phyloP scores from a whole-genome alignment of 2,329 filamentous ascomycete species.

The Emmonsia crescens region DNA sequence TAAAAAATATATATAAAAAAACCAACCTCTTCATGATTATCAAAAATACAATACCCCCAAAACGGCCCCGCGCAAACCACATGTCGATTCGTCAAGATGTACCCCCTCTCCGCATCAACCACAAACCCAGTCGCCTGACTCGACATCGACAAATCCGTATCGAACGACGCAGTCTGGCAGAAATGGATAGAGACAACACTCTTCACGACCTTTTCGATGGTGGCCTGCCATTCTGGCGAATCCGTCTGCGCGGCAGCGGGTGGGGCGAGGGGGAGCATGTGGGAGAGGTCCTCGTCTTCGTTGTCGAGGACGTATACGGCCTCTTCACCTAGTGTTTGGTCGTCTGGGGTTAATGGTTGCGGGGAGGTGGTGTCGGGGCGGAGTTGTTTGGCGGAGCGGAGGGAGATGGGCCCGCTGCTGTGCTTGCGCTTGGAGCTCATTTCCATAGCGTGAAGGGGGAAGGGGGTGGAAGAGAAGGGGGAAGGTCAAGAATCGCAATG shows the following conservation, averaged over 20 bases:
- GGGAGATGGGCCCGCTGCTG: constrained; percentile 35
- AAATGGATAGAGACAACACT: constrained; percentile 99
- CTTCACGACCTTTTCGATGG: constrained; percentile 84
- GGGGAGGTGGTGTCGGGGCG: constrained; percentile 35
- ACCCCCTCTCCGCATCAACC: constrained; percentile 85
- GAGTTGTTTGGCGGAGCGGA: constrained; percentile 46
- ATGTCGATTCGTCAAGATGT: constrained; percentile 81
- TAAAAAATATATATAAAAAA: neutral
- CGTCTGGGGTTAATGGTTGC: constrained; percentile 27
- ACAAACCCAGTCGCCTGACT: constrained; percentile 97
- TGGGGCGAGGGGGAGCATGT: constrained; percentile 13
- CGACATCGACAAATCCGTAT: constrained; percentile 87
- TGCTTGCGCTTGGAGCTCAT: constrained; percentile 48
- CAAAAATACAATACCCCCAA: constrained; percentile 96
- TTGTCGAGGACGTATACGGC: constrained; percentile 28
- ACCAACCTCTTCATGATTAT: constrained; percentile 77
- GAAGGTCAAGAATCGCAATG: neutral
- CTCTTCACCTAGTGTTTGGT: constrained; percentile 31
- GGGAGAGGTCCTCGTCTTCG: constrained; percentile 37
- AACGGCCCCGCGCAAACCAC: constrained; percentile 93
- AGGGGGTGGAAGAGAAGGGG: constrained; percentile 7
- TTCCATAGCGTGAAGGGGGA: constrained; percentile 32
- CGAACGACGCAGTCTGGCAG: constrained; percentile 94
- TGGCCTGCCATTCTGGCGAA: constrained; percentile 85
- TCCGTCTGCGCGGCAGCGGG: constrained; percentile 30